Base-by-base conservation (phyloP, 805 yeast species). In the Candida khao-thaluensis region DNA sequence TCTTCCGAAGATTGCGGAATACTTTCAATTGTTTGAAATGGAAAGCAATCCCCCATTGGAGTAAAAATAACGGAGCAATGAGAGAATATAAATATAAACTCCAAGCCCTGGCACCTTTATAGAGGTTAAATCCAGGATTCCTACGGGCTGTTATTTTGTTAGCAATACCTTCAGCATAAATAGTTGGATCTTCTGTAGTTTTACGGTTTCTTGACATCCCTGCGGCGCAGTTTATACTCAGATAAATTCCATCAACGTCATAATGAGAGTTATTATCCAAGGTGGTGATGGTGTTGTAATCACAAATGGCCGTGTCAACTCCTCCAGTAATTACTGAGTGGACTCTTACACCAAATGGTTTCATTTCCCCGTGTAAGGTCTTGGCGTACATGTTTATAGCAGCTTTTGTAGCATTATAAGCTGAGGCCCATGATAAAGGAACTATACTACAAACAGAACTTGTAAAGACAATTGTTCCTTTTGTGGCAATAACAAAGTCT, bases 401-500 rank as follows among this genome's bases (percentile, higher is more conserved):
- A 20, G 50, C 53, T 45, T 71, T 71, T 15, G 66, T 50, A 3
- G 72, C 51, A 23, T 58, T 49, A 50, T 70, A 70, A 4, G 56
- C 50, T 4, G 60, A 43, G 1, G 48, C 37, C 58, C 65, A 65
- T 4, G 73, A 65, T 21, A 59, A 43, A 3, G 70, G 65, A 1
- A 52, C 50, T 4, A 56, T 33, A 5, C 51, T 52, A 10, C 62
- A 64, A 5, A 62, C 57, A 2, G 72, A 64, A 2, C 66, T 48
- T 1, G 73, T 66, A 51, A 66, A 68, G 2, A 55, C 64, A 15
- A 68, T 62, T 0, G 62, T 44, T 0, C 73, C 72, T 33, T 59
- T 52, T 5, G 64, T 51, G 2, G 44, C 48, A 14, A 69, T 50
- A 20, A 70, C 52, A 27, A 57, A 41, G 14, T 53, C 56, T 8